Percentiles rank a stretch among this genome's conserved stretches.
phyloP scores from a whole-genome alignment of 345 rosid genomes.

The Boechera retrofracta region DNA sequence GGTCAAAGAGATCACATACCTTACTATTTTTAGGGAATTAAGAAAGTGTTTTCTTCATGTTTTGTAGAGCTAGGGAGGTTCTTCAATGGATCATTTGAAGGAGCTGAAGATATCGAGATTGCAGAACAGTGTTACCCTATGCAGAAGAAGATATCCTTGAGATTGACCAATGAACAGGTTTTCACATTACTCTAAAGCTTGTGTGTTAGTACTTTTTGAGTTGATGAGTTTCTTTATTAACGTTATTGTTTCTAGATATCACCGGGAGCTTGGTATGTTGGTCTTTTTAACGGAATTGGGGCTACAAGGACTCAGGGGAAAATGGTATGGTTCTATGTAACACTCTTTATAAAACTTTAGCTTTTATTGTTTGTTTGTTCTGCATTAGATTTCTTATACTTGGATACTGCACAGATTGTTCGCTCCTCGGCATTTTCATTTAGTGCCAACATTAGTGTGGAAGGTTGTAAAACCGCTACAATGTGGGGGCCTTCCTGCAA shows the following conservation, averaged over 20 bases:
- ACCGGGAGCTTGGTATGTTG: constrained; percentile 87
- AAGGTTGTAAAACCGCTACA: constrained; percentile 77
- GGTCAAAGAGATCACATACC: constrained; percentile 4
- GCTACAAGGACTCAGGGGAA: constrained; percentile 81
- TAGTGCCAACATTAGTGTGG: constrained; percentile 78
- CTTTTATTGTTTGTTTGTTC: background rate
- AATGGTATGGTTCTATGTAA: constrained; percentile 64
- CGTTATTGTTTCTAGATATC: constrained; percentile 62
- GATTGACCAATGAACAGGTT: constrained; percentile 89
- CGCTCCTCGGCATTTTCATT: constrained; percentile 75
- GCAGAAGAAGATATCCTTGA: constrained; percentile 71
- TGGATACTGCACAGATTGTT: constrained; percentile 66
- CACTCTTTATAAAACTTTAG: background rate
- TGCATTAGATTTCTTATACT: constrained; percentile 28
- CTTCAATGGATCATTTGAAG: constrained; percentile 63
- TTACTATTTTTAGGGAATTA: constrained; percentile 15
- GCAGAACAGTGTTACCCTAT: constrained; percentile 79
- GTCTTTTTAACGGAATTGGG: constrained; percentile 93
- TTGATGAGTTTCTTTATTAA: constrained; percentile 7
- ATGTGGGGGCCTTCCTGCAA: constrained; percentile 90
- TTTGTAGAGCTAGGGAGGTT: constrained; percentile 51
- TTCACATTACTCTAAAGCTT: background rate
- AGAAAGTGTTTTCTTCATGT: constrained; percentile 27
- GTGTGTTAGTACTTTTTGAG: background rate
- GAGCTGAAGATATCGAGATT: constrained; percentile 58